phyloP scores from a whole-genome alignment of 1,284 basidiomycete species.

The Marasmius sp. region DNA sequence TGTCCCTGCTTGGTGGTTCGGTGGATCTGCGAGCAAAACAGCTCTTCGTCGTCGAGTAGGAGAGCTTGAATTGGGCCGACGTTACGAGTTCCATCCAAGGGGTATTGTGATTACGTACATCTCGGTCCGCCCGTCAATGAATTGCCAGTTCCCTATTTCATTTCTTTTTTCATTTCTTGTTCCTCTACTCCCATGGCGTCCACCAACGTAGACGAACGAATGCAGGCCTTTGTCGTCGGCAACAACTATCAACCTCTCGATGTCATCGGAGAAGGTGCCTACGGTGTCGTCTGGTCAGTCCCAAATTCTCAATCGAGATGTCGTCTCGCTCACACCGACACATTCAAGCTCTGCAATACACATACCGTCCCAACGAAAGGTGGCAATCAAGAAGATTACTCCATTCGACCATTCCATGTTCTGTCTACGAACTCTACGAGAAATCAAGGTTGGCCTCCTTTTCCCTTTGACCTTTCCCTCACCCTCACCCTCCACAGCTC shows the following conservation, averaged over 20 bases:
- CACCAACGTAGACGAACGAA: slow-evolving; percentile 48
- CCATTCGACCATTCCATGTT: slow-evolving; percentile 85
- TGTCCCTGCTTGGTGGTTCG: too few species aligned
- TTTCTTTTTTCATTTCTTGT: too few species aligned
- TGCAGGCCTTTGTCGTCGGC: slow-evolving; percentile 59
- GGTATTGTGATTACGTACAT: too few species aligned
- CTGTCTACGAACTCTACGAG: slow-evolving; percentile 74
- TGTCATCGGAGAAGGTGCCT: slow-evolving; percentile 84
- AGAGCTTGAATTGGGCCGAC: too few species aligned
- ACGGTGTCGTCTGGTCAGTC: slow-evolving; percentile 68
- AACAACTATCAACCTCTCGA: slow-evolving; percentile 71
- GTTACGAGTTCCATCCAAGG: too few species aligned
- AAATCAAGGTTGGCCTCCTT: slow-evolving; percentile 55
- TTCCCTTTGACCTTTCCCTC: slow-evolving; percentile 87
- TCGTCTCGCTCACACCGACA: slow-evolving; percentile 1
- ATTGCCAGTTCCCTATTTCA: too few species aligned
- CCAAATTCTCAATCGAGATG: not conserved
- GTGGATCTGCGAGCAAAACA: too few species aligned
- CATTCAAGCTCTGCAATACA: slow-evolving; percentile 64
- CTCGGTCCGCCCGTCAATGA: too few species aligned
- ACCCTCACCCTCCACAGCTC: slow-evolving; percentile 86
- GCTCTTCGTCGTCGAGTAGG: too few species aligned
- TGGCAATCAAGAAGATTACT: slow-evolving; percentile 85
- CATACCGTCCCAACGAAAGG: slow-evolving; percentile 49
- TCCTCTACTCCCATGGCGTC: slow-evolving; percentile 2